Base-by-base conservation (phyloP, 2,329 filamentous ascomycete species). In the Colletotrichum costaricense region DNA sequence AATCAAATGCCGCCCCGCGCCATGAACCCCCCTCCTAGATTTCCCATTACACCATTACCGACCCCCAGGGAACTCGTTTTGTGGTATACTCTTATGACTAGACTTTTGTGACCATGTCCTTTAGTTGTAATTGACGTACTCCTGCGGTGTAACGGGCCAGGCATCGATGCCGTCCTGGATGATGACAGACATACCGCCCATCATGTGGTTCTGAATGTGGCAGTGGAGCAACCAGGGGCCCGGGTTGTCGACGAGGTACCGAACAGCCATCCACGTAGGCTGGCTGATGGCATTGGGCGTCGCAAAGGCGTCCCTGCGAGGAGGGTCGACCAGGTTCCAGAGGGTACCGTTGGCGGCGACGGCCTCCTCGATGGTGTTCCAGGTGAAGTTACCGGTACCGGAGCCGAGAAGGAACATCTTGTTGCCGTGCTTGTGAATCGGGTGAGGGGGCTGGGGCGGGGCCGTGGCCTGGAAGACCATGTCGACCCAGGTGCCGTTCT, bases 341-440 rank as follows among this genome's bases (percentile, higher is more conserved):
- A 78, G 82, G 24, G 83, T 80, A 0, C 89, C 89, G 0, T 82
- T 80, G 16, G 83, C 82, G 12, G 79, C 76, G 2, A 84, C 81
- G 0, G 90, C 90, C 67, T 90, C 88, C 0, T 84, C 87, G 0
- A 92, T 87, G 1, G 84, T 86, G 2, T 78, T 79, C 84, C 87
- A 92, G 14, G 82, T 85, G 77, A 89, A 93, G 1, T 75, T 67
- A 0, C 89, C 88, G 0, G 75, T 76, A 2, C 89, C 90, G 0
- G 80, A 71, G 1, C 90, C 91, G 42, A 93, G 84, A 24, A 87
- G 80, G 76, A 85, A 92, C 81, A 88, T 89, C 78, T 90, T 91
- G 76, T 87, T 89, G 59, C 87, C 87, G 80, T 93, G 91, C 82
- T 92, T 92, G 84, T 93, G 91, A 63, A 93, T 88, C 0, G 89